Conservation (phyloP, 768 basidiomycete genomes). For the Filobasidium floriforme region DNA sequence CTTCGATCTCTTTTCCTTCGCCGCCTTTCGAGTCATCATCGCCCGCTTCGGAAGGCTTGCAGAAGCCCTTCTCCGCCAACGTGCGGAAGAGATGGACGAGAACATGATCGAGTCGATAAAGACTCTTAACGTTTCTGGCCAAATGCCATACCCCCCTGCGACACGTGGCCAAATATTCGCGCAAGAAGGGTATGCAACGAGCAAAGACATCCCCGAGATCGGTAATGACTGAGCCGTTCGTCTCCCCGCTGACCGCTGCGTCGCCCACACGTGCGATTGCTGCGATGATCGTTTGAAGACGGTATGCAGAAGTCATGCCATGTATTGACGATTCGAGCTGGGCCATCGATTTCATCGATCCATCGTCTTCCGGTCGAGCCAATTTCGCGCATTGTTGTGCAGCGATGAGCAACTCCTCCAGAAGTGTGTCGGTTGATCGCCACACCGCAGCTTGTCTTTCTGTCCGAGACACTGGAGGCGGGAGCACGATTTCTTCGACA, state of each 20-base stretch:
- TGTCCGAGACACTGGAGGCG: no score
- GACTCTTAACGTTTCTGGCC: slow-evolving; percentile 59
- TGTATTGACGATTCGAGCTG: slow-evolving; percentile 33
- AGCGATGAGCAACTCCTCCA: slow-evolving; percentile 60
- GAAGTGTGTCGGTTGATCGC: slow-evolving; percentile 44
- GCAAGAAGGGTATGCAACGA: slow-evolving; percentile 10
- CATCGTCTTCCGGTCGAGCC: slow-evolving; percentile 29
- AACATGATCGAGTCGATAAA: slow-evolving; percentile 78
- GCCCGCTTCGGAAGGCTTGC: slow-evolving; percentile 65
- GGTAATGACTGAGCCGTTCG: neutral
- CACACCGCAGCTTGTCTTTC: slow-evolving; percentile 18
- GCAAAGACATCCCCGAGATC: neutral
- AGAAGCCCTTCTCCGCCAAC: slow-evolving; percentile 80
- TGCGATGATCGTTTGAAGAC: neutral
- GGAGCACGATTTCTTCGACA: neutral
- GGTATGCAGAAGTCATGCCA: neutral
- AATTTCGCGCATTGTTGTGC: slow-evolving; percentile 55
- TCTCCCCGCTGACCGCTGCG: neutral
- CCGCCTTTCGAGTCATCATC: slow-evolving; percentile 45
- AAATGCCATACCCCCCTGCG: neutral
- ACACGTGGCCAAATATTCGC: neutral
- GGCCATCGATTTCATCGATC: slow-evolving; percentile 48
- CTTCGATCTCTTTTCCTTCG: slow-evolving; percentile 52
- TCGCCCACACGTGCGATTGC: neutral
- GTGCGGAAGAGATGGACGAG: slow-evolving; percentile 65